Evolutionary conservation across 352 stramenopile species (phyloP), one percentile per base, ranked within the genome.

Genomic region (Elongisporangium anandrum): DNA sequence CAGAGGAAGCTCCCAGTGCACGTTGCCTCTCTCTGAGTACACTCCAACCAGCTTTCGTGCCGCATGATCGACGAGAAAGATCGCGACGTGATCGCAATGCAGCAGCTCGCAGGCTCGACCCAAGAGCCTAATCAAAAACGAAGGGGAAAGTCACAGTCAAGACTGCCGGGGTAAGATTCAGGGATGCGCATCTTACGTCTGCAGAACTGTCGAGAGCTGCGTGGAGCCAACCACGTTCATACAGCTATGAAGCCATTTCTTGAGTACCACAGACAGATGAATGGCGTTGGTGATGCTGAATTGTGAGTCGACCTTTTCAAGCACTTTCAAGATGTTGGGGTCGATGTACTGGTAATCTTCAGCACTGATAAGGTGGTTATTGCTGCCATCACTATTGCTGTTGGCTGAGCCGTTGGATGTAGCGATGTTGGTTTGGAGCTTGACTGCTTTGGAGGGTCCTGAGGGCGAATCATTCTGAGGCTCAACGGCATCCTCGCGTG

Each of bases 241-340:
- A 21, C 80, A 90, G 39, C 69, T 80, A 21, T 90, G 79, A 23
- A 90, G 69, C 83, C 83, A 92, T 20, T 88, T 88, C 60, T 92
- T 92, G 15, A 92, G 64, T 38, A 81, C 76, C 1, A 66, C 65
- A 0, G 80, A 76, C 9, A 92, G 62, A 12, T 75, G 75, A 63
- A 92, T 90, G 22, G 83, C 83, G 62, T 86, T 90, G 22, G 79
- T 85, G 73, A 92, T 92, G 59, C 79, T 90, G 70, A 92, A 92
- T 63, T 92, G 80, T 38, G 83, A 90, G 63, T 92, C 83, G n/a
- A 90, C 80, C 54, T 92, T 90, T 52, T 90, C 80, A 3, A 92
- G 64, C 22, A 92, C 79, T 21, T 90, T 90, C 23, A 92, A 64
- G 63, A 92, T 88, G 68, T 75, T 90, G 2, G 83, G 83, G 57